These are phyloP conservation scores for Obba rivulosa DNA, from an alignment of 768 basidiomycete genomes.

Conservation along the genomic window DNA sequence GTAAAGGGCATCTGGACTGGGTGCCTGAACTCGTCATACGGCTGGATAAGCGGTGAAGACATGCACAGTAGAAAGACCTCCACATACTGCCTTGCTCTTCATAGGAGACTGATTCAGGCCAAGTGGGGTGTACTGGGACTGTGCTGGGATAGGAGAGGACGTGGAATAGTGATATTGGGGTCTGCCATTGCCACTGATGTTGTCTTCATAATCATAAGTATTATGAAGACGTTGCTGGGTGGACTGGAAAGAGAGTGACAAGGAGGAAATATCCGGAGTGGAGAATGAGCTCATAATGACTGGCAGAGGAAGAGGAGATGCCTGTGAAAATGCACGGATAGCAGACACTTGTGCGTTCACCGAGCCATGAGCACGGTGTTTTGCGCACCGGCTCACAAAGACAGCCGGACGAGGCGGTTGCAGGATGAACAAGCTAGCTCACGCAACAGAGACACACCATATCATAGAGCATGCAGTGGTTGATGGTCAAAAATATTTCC, in stretches of 20 bases:
- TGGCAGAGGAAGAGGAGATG: constrained; percentile 9
- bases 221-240: constrained; percentile 81
- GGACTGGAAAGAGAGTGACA: constrained; percentile 60
- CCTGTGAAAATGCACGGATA: constrained; percentile 1
- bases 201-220: constrained; percentile 77
- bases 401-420: no score
- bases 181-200: constrained; percentile 42
- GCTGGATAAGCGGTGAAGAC: constrained; percentile 12
- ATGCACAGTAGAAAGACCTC: constrained; percentile 71
- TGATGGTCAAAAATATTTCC: no score
- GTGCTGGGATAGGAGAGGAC: constrained; percentile 52
- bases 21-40: constrained; percentile 73
- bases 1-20: constrained; percentile 51
- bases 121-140: constrained; percentile 43
- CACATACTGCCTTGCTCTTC: constrained; percentile 69
- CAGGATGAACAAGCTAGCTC: no score
- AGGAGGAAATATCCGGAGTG: constrained; percentile 68
- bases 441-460: no score
- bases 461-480: no score
- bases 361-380: no score
- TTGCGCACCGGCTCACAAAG: no score
- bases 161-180: constrained; percentile 69
- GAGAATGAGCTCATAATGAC: constrained; percentile 74
- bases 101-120: constrained; percentile 61
- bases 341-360: no score